Evolutionary conservation across 1,284 basidiomycete species (phyloP).

Genomic region (Kwoniella shivajii): DNA sequence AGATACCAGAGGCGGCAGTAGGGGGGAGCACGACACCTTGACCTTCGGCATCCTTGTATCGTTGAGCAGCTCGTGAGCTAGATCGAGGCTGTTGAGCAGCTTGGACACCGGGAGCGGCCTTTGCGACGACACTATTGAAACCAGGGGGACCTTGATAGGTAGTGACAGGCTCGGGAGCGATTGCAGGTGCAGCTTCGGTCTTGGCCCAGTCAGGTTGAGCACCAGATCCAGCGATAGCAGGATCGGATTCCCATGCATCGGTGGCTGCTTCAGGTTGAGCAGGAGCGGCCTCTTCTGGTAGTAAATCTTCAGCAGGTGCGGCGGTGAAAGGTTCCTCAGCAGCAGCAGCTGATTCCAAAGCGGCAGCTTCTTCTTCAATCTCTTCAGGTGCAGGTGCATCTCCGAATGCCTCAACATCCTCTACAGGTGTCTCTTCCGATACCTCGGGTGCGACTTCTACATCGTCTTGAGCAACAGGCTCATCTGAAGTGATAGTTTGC

Average conservation of each 20-base stretch:
- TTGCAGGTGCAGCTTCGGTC: constrained; percentile 13
- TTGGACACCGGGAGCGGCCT: constrained; percentile 27
- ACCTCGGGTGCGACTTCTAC: constrained; percentile 19
- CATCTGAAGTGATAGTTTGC: constrained; percentile 30
- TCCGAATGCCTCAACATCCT: constrained; percentile 16
- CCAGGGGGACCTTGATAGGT: constrained; percentile 55
- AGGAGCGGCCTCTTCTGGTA: constrained; percentile 22
- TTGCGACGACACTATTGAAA: constrained; percentile 48
- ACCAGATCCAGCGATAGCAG: constrained; percentile 46
- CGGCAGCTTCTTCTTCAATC: constrained; percentile 24
- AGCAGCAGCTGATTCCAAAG: constrained; percentile 15
- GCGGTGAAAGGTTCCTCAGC: constrained; percentile 21
- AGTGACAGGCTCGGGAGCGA: constrained; percentile 43
- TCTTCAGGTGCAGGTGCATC: constrained; percentile 24
- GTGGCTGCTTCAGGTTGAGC: constrained; percentile 13
- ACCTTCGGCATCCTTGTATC: constrained; percentile 53
- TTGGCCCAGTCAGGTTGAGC: constrained; percentile 32
- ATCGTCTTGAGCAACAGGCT: constrained; percentile 29
- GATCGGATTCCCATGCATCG: constrained; percentile 38
- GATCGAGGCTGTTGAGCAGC: constrained; percentile 39
- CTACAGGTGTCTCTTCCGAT: constrained; percentile 18
- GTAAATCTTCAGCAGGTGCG: constrained; percentile 16
- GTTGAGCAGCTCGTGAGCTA: constrained; percentile 49
- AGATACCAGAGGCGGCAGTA: constrained; percentile 37
- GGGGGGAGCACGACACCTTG: constrained; percentile 54